Evolutionary conservation across 2,329 filamentous ascomycete genomes (phyloP), one percentile per base, ranked within the genome.

Genomic region (Teratosphaeria epicoccoides): DNA sequence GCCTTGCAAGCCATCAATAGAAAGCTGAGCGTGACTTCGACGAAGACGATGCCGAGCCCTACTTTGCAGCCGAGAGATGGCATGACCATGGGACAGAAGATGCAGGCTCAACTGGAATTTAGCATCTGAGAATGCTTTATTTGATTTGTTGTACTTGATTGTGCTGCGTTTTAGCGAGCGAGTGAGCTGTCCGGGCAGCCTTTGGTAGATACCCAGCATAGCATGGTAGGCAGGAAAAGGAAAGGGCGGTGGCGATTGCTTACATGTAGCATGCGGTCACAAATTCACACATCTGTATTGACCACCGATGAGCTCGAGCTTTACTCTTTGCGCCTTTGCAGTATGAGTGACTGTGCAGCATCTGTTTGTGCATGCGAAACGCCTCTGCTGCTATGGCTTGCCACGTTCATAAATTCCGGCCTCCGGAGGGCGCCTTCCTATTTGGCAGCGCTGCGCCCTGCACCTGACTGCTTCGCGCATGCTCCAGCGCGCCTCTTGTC

Each of bases 51-150:
- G 22, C 6, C 47, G 12, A 28, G 33, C 17, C 22, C 40, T 44
- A 48, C 22, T 44, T 40, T 45, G 17, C 33, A 23, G 46, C 24
- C 46, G 17, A 43, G 46, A 25, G 47, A 52, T 20, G 33, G 51
- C 26, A 55, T 51, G 43, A 51, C 49, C 7, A 51, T 51, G 49
- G 49, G 49, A 12, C 43, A 51, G 22, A 51, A 51, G 49, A 51
- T 44, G 49, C 29, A 51, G 24, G 43, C 49, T 20, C 49, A 51
- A 28, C 23, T 47, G 24, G 20, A 51, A 23, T 40, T 40, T 17
- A 40, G n/a, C 33, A 40, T 40, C 33, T 20, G n/a, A 20, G 5
- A 20, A 17, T 9, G 9, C n/a, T 20, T 4, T 20, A 6, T 20
- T 20, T 2, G 17, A 17, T 40, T 22, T 40, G 33, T 17, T 40